These are phyloP conservation scores for Coemansia aciculifera DNA, from an alignment of 192 early-diverging fungal genomes.

Conservation along the genomic window DNA sequence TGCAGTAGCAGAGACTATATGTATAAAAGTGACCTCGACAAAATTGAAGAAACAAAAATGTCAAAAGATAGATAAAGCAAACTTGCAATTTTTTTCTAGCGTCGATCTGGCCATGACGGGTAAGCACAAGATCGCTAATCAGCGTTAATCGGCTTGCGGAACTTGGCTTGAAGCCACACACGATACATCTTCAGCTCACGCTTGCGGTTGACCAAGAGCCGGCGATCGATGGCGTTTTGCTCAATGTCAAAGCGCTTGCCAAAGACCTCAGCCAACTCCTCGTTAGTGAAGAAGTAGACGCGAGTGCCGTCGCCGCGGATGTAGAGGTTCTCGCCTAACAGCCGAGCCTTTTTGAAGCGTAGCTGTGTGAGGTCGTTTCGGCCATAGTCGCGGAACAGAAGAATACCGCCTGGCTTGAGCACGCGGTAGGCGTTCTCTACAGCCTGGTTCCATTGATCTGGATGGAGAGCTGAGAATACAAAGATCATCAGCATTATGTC, in stretches of 20 bases:
- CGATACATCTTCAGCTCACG: conserved; percentile 96
- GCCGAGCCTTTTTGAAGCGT: conserved; percentile 70
- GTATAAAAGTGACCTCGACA: neutral
- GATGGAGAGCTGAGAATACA: conserved; percentile 76
- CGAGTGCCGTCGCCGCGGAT: conserved; percentile 79
- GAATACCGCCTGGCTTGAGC: conserved; percentile 74
- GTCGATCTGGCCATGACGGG: neutral
- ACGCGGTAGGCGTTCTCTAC: conserved; percentile 63
- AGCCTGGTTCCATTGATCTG: conserved; percentile 67
- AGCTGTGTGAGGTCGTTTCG: conserved; percentile 81
- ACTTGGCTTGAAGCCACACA: conserved; percentile 97
- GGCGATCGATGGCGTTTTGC: conserved; percentile 90
- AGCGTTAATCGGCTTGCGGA: conserved; percentile 67
- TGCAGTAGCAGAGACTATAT: neutral
- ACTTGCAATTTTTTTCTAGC: conserved; percentile 6
- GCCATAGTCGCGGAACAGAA: conserved; percentile 81
- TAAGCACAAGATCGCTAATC: conserved; percentile 3
- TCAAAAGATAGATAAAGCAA: neutral
- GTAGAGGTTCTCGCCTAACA: conserved; percentile 78
- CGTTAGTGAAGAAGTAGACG: conserved; percentile 77
- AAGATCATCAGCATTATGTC: conserved; percentile 81
- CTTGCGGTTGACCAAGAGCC: conserved; percentile 90
- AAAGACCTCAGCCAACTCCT: conserved; percentile 45
- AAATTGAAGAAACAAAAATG: neutral
- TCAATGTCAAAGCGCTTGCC: conserved; percentile 67